Base-by-base conservation (phyloP, 2,329 filamentous ascomycete species). In the Bipolaris gigantea region DNA sequence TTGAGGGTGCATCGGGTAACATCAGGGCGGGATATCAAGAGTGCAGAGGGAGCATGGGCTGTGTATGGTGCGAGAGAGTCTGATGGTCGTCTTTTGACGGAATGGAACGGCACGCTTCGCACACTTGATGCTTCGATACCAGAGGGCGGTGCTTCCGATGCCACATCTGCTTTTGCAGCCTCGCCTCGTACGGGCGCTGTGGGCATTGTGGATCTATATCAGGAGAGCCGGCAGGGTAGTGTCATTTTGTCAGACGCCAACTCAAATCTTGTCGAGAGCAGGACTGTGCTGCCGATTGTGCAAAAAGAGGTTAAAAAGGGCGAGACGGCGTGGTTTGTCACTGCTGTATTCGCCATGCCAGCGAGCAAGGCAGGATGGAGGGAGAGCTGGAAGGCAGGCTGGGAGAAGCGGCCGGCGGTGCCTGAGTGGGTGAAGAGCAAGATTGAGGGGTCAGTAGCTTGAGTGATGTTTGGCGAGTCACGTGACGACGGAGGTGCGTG, bases 191-290 rank as follows among this genome's bases (percentile, higher is more conserved):
- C 77, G 10, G 81, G 81, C 0, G 80, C 75, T 19, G 80, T 82
- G 1, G 81, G 81, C 0, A 80, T 83, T 11, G 71, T 73, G 4
- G 81, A 83, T 50, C 55, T 82, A 35, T 65, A 66, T 15, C 62
- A 72, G 5, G 64, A 56, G 18, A 56, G 65, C 11, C 79, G 87
- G 18, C 75, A 73, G 49, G 89, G 88, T 3, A 85, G 82, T 67
- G 78, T 90, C 23, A 84, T 92, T 43, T 85, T 90, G 53, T 87
- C 88, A 10, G 89, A 92, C 69, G 88, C 89, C 6, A 92, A 92
- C 75, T 89, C 86, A 43, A 92, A 92, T 73, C 75, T 92, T 32
- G 79, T 91, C 2, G 86, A 90, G 75, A 85, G 85, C 54, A 78
- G 89, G 54, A 90, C 87, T 4, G 80, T 88, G 38, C 83, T 92